These are phyloP conservation scores for Emergomyces orientalis DNA, from an alignment of 2,329 filamentous ascomycete species.

Conservation along the genomic window DNA sequence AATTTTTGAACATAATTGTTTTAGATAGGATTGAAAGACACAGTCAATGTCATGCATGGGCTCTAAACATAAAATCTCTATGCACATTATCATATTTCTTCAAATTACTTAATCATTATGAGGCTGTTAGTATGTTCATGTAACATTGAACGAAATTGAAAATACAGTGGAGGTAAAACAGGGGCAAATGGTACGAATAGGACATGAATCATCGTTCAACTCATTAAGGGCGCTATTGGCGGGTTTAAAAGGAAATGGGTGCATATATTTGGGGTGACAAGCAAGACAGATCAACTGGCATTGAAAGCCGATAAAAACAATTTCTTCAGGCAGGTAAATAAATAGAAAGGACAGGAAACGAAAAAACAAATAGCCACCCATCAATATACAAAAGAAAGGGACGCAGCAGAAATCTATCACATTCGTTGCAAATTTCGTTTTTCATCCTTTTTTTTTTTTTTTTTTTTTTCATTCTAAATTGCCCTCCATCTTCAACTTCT, in stretches of 20 bases:
- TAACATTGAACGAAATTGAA: background rate
- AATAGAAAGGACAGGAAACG: background rate
- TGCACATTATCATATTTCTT: too few species aligned
- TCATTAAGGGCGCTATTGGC: background rate
- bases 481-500: too few species aligned
- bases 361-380: background rate
- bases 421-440: background rate
- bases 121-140: too few species aligned
- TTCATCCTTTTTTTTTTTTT: background rate
- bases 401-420: too few species aligned
- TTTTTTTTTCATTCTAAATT: too few species aligned
- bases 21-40: background rate
- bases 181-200: background rate
- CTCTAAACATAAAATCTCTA: too few species aligned
- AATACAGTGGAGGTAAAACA: background rate
- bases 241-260: background rate
- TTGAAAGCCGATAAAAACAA: too few species aligned
- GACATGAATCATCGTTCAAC: background rate
- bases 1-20: background rate
- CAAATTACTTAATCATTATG: too few species aligned
- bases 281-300: too few species aligned
- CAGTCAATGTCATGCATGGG: too few species aligned
- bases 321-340: background rate
- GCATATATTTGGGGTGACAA: background rate
- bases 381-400: background rate